phyloP scores from a whole-genome alignment of 2,329 filamentous ascomycete species.

The Fusarium brachygibbosum region DNA sequence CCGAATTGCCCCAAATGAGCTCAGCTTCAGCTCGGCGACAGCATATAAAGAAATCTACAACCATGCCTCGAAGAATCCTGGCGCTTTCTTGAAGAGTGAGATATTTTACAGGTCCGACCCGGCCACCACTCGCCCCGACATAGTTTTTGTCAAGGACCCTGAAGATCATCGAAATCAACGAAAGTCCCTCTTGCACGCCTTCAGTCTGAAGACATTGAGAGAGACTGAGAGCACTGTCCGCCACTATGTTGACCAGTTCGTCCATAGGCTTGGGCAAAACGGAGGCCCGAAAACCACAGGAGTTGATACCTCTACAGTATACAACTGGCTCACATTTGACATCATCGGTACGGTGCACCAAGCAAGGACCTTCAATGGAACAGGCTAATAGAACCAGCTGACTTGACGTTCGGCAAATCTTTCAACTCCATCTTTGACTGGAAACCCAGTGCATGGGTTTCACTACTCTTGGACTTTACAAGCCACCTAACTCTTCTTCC shows the following conservation, averaged over 20 bases:
- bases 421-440: constrained; percentile 16
- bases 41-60: constrained; percentile 37
- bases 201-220: constrained; percentile 10
- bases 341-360: constrained; percentile 19
- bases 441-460: constrained; percentile 6
- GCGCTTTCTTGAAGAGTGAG: constrained; percentile 7
- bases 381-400: background rate
- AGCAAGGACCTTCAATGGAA: too few species aligned
- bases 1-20: constrained; percentile 31
- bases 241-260: background rate
- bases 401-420: constrained; percentile 22
- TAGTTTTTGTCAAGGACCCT: constrained; percentile 5
- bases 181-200: constrained; percentile 6
- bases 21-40: constrained; percentile 8
- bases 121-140: background rate
- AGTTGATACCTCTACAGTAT: too few species aligned
- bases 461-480: constrained; percentile 1
- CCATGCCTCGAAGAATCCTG: background rate
- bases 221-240: constrained; percentile 1
- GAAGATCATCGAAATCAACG: constrained; percentile 10
- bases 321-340: constrained; percentile 24
- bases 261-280: too few species aligned
- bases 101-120: too few species aligned
- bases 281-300: too few species aligned
- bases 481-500: constrained; percentile 5